Conservation (phyloP, 208 protist species). For the Crithidia mellificae region DNA sequence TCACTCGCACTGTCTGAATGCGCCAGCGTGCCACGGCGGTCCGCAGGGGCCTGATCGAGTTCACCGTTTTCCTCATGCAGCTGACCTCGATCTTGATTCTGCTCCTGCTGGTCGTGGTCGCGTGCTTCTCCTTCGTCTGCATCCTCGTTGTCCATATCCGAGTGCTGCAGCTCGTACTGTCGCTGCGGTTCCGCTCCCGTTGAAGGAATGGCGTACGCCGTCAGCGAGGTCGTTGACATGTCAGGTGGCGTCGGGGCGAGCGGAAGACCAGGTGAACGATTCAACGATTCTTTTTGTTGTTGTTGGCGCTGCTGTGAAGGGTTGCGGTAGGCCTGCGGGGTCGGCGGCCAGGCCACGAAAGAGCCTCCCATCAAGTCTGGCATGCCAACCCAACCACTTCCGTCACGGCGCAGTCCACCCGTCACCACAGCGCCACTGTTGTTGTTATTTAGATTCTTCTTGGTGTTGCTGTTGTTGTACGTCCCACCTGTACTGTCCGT, state of each 20-base stretch:
- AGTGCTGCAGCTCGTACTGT: too few species aligned
- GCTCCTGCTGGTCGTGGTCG: neutral
- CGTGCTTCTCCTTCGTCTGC: too few species aligned
- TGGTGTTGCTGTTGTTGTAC: neutral
- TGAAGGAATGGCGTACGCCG: neutral
- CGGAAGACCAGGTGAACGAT: neutral
- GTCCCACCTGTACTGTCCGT: too few species aligned
- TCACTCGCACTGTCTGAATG: neutral
- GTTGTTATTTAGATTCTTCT: too few species aligned
- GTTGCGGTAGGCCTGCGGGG: neutral
- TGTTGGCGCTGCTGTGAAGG: neutral
- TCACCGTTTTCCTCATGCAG: neutral
- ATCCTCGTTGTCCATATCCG: too few species aligned
- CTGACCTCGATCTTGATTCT: neutral
- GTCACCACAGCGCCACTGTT: neutral
- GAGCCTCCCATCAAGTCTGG: slow-evolving; percentile 6
- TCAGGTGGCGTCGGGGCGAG: neutral
- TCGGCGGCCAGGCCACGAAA: slow-evolving; percentile 1
- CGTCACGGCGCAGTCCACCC: slow-evolving; percentile 6
- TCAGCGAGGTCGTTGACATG: neutral
- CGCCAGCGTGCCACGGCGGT: neutral
- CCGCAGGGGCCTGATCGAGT: neutral
- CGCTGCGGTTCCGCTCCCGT: neutral
- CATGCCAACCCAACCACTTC: slow-evolving; percentile 7
- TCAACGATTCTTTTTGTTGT: neutral